Percentiles rank a stretch among this genome's conserved stretches.
Evolutionary conservation across 352 stramenopile genomes (phyloP).

Genomic region (Phytopythium boreale): DNA sequence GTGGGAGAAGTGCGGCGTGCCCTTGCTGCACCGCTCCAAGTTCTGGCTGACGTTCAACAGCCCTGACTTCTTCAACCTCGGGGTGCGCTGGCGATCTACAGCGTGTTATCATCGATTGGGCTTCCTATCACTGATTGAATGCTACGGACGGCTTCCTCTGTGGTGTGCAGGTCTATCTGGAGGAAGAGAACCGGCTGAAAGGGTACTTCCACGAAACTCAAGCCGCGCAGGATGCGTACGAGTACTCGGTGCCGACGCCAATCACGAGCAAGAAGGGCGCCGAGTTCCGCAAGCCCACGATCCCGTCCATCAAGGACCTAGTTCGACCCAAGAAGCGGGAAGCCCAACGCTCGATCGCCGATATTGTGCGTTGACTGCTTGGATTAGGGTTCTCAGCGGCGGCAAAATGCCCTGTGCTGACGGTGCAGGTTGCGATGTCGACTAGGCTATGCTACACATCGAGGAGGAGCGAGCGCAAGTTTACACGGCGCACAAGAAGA

Average conservation of each 20-base stretch:
- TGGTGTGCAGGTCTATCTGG: conserved; percentile 47
- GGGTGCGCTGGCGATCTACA: conserved; percentile 26
- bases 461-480: conserved; percentile 50
- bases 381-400: background rate
- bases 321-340: conserved; percentile 22
- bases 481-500: conserved; percentile 54
- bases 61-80: conserved; percentile 74
- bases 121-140: background rate
- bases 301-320: conserved; percentile 24
- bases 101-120: background rate
- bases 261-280: conserved; percentile 14
- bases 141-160: background rate
- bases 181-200: conserved; percentile 55
- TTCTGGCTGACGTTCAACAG: conserved; percentile 81
- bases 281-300: conserved; percentile 11
- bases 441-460: conserved; percentile 45
- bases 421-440: background rate
- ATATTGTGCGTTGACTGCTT: conserved; percentile 23
- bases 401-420: background rate
- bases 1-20: conserved; percentile 62
- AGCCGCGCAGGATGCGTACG: conserved; percentile 32
- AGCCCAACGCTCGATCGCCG: conserved; percentile 20
- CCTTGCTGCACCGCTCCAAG: conserved; percentile 72
- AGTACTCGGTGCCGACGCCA: conserved; percentile 32
- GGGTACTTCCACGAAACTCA: conserved; percentile 33